These are phyloP conservation scores for Chlorella sp. DNA, from an alignment of 139 green algal species.

Conservation along the genomic window DNA sequence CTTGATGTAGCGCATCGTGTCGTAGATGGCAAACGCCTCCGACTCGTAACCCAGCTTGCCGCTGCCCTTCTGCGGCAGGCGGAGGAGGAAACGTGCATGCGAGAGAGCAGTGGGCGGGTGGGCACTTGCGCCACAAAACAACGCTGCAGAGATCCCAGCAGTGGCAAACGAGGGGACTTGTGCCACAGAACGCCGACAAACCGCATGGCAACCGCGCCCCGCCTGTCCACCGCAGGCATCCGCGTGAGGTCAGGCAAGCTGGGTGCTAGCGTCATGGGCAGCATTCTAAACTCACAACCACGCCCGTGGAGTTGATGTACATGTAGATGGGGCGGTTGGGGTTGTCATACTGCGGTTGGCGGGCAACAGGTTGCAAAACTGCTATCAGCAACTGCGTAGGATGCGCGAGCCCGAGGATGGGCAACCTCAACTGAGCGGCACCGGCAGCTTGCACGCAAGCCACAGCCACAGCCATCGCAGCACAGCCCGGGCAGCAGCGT, in stretches of 20 bases:
- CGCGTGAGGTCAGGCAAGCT: not conserved
- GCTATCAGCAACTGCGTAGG: no score
- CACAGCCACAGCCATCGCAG: no score
- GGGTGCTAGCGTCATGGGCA: not conserved
- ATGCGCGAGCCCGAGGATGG: no score
- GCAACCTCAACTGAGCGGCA: no score
- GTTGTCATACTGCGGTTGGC: slow-evolving; percentile 62
- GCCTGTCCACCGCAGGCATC: no score
- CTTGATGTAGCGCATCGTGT: slow-evolving; percentile 96
- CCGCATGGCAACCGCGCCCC: no score
- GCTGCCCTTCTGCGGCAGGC: slow-evolving; percentile 77
- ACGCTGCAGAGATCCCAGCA: not conserved
- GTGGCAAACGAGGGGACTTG: no score
- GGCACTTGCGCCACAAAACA: no score
- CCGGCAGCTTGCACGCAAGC: no score
- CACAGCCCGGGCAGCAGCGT: no score
- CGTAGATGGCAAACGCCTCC: slow-evolving; percentile 98
- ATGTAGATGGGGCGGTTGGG: slow-evolving; percentile 88
- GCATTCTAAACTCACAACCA: slow-evolving; percentile 64
- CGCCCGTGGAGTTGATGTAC: slow-evolving; percentile 99
- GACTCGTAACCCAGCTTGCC: slow-evolving; percentile 97
- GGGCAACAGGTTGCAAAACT: no score
- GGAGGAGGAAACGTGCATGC: not conserved
- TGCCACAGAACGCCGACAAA: no score
- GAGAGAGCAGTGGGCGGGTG: not conserved